A percentile compares a stretch with the other conserved stretches of the same genome.
These are phyloP conservation scores for Henningerozyma blattae DNA, from an alignment of 805 yeast species.

Conservation along the genomic window DNA sequence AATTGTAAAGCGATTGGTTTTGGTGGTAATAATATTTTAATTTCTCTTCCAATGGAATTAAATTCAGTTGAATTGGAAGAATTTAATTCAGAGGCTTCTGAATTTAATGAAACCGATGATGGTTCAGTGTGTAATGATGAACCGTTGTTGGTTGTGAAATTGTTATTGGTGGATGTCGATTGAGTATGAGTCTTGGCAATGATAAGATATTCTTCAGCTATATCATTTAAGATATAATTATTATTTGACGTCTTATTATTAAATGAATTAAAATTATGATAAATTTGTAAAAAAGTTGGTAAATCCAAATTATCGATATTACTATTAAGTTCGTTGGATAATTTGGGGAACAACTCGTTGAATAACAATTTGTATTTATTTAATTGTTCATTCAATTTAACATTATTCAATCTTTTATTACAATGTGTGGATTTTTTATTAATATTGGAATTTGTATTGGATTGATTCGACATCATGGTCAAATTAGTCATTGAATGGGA, in stretches of 20 bases:
- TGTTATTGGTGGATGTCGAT: neutral
- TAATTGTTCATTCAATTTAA: conserved; percentile 10
- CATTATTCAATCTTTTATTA: conserved; percentile 7
- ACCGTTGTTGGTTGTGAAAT: conserved; percentile 7
- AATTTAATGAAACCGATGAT: neutral
- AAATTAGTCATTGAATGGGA: neutral
- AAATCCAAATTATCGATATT: conserved; percentile 16
- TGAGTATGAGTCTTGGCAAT: neutral
- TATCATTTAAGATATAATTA: neutral
- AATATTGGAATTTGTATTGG: neutral
- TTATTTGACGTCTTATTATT: no score
- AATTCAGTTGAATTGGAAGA: neutral
- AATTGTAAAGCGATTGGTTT: conserved; percentile 62
- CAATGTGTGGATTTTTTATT: conserved; percentile 5
- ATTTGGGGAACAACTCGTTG: conserved; percentile 14
- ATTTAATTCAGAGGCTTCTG: neutral
- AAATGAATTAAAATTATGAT: conserved; percentile 10
- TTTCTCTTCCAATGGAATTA: conserved; percentile 30
- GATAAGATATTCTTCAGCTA: neutral
- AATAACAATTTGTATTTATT: conserved; percentile 15
- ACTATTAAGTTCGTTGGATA: no score
- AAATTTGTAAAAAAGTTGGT: conserved; percentile 16
- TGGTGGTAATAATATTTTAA: conserved; percentile 63
- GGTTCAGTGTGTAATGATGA: neutral
- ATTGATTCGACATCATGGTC: neutral